Base-by-base conservation (phyloP, 495 filamentous ascomycete genomes). In the Daldinia vernicosa region DNA sequence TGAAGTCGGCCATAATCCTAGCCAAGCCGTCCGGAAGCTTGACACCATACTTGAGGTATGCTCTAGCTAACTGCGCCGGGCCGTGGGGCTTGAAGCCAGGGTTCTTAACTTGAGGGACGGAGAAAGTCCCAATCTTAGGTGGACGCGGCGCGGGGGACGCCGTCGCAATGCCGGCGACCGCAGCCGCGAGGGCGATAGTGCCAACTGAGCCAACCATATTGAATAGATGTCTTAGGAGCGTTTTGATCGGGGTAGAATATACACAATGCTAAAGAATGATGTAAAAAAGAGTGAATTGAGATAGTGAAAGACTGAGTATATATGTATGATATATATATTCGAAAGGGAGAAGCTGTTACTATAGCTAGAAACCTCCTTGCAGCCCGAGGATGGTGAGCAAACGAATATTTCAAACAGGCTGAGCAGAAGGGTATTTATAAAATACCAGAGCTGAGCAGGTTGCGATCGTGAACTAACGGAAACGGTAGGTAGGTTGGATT, bases 1-100 rank as follows among this genome's bases (percentile, higher is more conserved):
- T 72, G 1, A 70, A 33, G 37, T 66, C 55, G 50, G 77, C 76
- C 53, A 82, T 74, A 37, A 74, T 77, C 51, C 66, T 71, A n/a
- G 75, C 70, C 7, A 81, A 71, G 26, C 70, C 73, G 15, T 71
- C 63, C 26, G 78, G 76, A 6, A 80, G 52, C 57, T 75, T 57
- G 24, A 83, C 82, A 45, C 86, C 82, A 71, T 85, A 89, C 67
- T 90, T 90, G 67, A 81, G 71, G 72, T 88, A 87, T 24, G 88
- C 81, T 74, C 81, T 89, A 32, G 81, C 78, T 32, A 90, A 67
- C 50, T 86, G 87, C n/a, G 79, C 71, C 6, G 83, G 83, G 24
- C 87, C 86, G 57, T 86, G 86, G 32, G 80, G 80, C 37, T 84
- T 75, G 60, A 84, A 83, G 35, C 84, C 79, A 8, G 56, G 45